phyloP scores from a whole-genome alignment of 805 yeast genomes.

The Starmerella stigmatis region DNA sequence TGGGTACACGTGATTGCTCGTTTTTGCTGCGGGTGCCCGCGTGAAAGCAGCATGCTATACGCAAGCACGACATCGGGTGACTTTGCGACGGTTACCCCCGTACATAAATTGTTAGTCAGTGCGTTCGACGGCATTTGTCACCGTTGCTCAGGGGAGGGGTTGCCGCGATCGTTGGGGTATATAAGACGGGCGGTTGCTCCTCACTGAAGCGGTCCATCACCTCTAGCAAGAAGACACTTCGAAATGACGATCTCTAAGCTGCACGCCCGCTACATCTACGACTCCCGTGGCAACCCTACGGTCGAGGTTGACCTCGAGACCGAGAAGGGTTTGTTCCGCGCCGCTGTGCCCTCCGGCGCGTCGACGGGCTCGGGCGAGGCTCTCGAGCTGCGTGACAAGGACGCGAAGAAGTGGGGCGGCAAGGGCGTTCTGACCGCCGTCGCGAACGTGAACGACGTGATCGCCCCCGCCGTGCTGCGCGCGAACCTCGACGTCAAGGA shows the following conservation, averaged over 20 bases:
- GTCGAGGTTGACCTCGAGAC: conserved; percentile 96
- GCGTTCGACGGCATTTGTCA: not conserved
- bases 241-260: conserved; percentile 84
- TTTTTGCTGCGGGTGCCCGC: not conserved
- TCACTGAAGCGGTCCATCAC: not conserved
- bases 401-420: conserved; percentile 95
- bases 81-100: conserved; percentile 2
- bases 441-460: conserved; percentile 84
- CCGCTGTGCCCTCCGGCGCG: conserved; percentile 99
- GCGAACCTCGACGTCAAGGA: conserved; percentile 73
- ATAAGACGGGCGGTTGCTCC: not conserved
- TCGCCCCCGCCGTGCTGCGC: conserved; percentile 86
- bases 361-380: conserved; percentile 99
- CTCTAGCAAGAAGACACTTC: conserved; percentile 6
- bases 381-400: conserved; percentile 95
- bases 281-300: conserved; percentile 99
- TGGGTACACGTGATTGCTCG: not conserved
- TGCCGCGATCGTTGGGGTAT: conserved; percentile 10
- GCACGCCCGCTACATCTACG: conserved; percentile 94
- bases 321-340: conserved; percentile 85
- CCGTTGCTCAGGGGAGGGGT: conserved; percentile 9
- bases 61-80: conserved; percentile 7
- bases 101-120: conserved; percentile 6
- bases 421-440: conserved; percentile 98
- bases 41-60: not conserved